These are phyloP conservation scores for Euphorbia tirucalli DNA, from an alignment of 345 rosid genomes.

Conservation along the genomic window DNA sequence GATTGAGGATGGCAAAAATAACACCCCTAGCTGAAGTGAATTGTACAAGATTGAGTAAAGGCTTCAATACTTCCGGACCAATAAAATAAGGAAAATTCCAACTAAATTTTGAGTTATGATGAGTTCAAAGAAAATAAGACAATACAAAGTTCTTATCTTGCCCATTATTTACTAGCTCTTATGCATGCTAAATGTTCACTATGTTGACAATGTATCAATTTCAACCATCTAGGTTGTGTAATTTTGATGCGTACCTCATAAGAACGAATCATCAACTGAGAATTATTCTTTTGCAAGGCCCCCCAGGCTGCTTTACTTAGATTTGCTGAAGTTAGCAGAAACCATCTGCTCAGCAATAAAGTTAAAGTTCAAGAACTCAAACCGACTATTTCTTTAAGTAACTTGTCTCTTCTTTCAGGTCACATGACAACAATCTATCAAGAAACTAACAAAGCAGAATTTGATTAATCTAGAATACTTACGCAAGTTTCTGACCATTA, in stretches of 20 bases:
- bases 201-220: not conserved
- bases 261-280: slow-evolving; percentile 94
- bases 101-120: not conserved
- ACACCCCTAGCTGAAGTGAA: slow-evolving; percentile 66
- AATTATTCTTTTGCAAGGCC: slow-evolving; percentile 83
- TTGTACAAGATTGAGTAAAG: not conserved
- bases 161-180: not conserved
- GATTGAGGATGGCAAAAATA: slow-evolving; percentile 53
- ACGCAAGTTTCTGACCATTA: slow-evolving; percentile 81
- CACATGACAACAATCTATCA: not conserved
- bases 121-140: not conserved
- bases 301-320: slow-evolving; percentile 99
- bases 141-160: not conserved
- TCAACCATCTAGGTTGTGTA: not conserved
- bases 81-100: not conserved
- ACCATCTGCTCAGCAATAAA: slow-evolving; percentile 52
- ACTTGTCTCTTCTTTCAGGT: not conserved
- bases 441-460: not conserved
- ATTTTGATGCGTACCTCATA: slow-evolving; percentile 57
- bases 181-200: not conserved
- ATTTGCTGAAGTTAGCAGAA: slow-evolving; percentile 83
- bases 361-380: slow-evolving; percentile 1
- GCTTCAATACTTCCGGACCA: not conserved
- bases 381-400: not conserved
- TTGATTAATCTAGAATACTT: slow-evolving; percentile 26